Base-by-base conservation (phyloP, 192 early-diverging fungal genomes). In the Coemansia sp. region DNA sequence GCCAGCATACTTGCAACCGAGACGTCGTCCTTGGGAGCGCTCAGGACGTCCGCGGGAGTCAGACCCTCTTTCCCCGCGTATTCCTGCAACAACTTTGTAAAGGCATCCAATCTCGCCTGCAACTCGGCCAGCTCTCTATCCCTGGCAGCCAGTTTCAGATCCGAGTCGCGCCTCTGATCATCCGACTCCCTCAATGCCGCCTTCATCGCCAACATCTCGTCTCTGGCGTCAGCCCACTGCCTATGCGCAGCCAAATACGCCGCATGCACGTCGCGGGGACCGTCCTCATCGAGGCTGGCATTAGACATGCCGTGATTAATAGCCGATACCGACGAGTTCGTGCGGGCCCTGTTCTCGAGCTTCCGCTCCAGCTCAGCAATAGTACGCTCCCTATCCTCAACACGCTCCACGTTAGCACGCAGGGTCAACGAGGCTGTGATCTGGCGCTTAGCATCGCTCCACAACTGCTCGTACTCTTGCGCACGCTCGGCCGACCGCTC, bases 221-320 rank as follows among this genome's bases (percentile, higher is more conserved):
- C 76, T 38, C 74, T 67, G 3, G 80, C 66, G 24, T 77, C 73
- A 39, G 68, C 63, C 70, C 73, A 72, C 60, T 80, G 80, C 4
- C 80, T 65, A 31, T 85, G 84, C 19, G 84, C 74, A 0, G 74
- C 59, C 70, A 85, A 62, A 24, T 83, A 85, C 12, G 70, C 70
- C 1, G 65, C 55, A 32, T 78, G 80, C 62, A 78, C 50, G 34
- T 78, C 80, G 24, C 64, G 67, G 3, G 58, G 62, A 3, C 61
- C 61, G 20, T 68, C 65, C 27, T 20, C 34, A 13, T 65, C 71
- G 39, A 75, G 56, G 76, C 76, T 75, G 69, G 53, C 29, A 41
- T 65, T 51, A 27, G 66, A 58, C 56, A 60, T 24, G 56, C 40
- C 63, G 29, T 42, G 9, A 15, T 59, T 53, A 39, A 61, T 38